Base-by-base conservation (phyloP, 2,329 filamentous ascomycete species). In the Pestalotiopsis sp. region DNA sequence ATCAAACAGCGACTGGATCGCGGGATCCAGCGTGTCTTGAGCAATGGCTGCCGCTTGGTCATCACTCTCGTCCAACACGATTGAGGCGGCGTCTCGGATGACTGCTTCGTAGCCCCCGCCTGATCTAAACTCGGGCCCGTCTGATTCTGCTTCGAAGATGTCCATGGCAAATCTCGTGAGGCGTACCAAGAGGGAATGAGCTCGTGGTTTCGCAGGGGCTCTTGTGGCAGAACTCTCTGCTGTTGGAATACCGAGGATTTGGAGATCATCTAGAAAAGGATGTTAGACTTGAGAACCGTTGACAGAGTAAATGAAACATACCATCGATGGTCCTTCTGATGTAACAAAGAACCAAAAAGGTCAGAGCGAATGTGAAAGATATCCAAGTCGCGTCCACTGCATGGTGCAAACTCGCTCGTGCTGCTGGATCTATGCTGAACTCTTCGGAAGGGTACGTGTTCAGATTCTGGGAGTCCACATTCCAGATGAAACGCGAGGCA, bases 1-100 rank as follows among this genome's bases (percentile, higher is more conserved):
- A 56, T 65, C 63, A 56, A 65, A 65, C 13, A 65, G 45, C n/a
- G 63, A 65, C 31, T 65, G 63, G 2, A 65, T 56, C 13, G 63
- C 63, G 11, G 63, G 63, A 41, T 65, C 45, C 23, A 65, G 41
- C 63, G 63, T 23, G 12, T 56, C 63, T n/a, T 56, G 63, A 20
- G 63, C 63, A 36, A 65, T 56, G 6, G 13, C 4, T 4, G 25
- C 63, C 12, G 38, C 31, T 27, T 65, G 39, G 25, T 56, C n/a
- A n/a, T 17, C 13, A 27, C 23, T 36, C 45, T 56, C 11, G 41
- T 65, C 63, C 45, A 65, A 14, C 13, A 65, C 63, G 17, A 65
- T 23, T 9, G 63, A 65, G 63, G 63, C 63, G 45, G 63, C 63
- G 41, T 65, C 45, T 12, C 63, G 63, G 13, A 65, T 41, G 23